Conservation (phyloP, 1,284 basidiomycete species). For the Leccinum pallidistipes region DNA sequence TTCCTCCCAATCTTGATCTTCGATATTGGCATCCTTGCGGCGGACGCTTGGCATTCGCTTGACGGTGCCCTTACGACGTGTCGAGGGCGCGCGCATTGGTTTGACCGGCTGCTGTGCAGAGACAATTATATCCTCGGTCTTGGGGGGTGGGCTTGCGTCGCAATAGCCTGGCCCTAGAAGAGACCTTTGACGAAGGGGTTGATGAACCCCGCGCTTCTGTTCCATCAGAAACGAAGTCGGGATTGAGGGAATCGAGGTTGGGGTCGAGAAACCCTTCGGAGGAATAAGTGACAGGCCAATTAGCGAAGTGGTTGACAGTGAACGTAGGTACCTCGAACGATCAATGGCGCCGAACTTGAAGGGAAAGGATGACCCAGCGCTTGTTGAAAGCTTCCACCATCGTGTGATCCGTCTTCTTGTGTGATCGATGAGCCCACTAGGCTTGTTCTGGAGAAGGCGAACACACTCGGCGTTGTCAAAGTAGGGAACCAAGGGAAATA, state of each 20-base stretch:
- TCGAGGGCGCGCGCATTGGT: conserved; percentile 91
- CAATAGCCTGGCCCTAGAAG: not conserved
- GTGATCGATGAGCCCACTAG: conserved; percentile 86
- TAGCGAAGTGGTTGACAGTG: conserved; percentile 85
- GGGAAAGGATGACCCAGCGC: conserved; percentile 86
- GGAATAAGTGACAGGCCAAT: conserved; percentile 90
- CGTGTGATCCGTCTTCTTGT: conserved; percentile 90
- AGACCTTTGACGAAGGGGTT: conserved; percentile 87
- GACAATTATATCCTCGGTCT: not conserved
- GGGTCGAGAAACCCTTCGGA: conserved; percentile 87
- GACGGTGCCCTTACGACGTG: conserved; percentile 72
- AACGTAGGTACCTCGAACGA: conserved; percentile 83
- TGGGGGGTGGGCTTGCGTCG: not conserved
- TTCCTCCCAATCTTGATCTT: too few relatives aligned
- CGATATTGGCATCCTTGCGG: too few relatives aligned
- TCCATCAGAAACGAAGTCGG: conserved; percentile 83
- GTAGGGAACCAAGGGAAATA: conserved; percentile 72
- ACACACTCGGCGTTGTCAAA: conserved; percentile 29
- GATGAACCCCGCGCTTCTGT: conserved; percentile 70
- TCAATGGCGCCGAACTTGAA: conserved; percentile 83
- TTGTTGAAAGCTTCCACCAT: conserved; percentile 96
- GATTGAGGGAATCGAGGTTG: conserved; percentile 88
- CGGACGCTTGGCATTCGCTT: conserved; percentile 44
- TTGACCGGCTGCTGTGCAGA: conserved; percentile 87
- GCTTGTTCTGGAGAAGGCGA: conserved; percentile 84